These are phyloP conservation scores for Puccinia sorghi DNA, from an alignment of 1,284 basidiomycete genomes.

Conservation along the genomic window DNA sequence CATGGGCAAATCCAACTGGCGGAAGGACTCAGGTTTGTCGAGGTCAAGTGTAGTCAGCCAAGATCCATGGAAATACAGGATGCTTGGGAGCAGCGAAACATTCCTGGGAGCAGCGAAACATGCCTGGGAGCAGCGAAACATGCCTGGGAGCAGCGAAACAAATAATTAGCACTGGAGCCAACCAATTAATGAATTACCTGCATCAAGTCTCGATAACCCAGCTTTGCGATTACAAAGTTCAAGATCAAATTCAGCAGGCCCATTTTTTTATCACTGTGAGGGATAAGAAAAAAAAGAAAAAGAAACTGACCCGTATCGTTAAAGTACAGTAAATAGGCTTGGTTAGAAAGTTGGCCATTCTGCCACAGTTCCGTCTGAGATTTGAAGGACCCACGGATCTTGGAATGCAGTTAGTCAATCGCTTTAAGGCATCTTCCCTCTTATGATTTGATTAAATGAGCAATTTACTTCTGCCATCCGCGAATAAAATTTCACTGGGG, in stretches of 20 bases:
- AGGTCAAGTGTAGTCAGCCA: slow-evolving; percentile 81
- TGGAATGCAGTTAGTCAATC: slow-evolving; percentile 26
- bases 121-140: slow-evolving; percentile 18
- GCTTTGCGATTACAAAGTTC: neutral
- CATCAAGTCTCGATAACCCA: slow-evolving; percentile 42
- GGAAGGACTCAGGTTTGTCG: slow-evolving; percentile 67
- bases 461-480: slow-evolving; percentile 65
- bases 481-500: slow-evolving; percentile 75
- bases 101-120: too few species aligned
- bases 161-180: slow-evolving; percentile 7
- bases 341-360: slow-evolving; percentile 38
- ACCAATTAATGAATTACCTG: slow-evolving; percentile 60
- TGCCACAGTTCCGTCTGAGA: slow-evolving; percentile 48
- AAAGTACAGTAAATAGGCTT: slow-evolving; percentile 41
- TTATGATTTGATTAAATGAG: slow-evolving; percentile 24
- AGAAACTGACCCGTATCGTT: slow-evolving; percentile 39
- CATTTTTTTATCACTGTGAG: neutral
- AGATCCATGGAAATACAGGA: slow-evolving; percentile 87
- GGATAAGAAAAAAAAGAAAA: too few species aligned
- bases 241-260: neutral
- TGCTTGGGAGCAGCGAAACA: too few species aligned
- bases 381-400: slow-evolving; percentile 45
- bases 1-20: slow-evolving; percentile 85
- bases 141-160: slow-evolving; percentile 18
- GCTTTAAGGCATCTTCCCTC: slow-evolving; percentile 44